Conservation (phyloP, 257 asterid genomes). For the Nicotiana tabacum region DNA sequence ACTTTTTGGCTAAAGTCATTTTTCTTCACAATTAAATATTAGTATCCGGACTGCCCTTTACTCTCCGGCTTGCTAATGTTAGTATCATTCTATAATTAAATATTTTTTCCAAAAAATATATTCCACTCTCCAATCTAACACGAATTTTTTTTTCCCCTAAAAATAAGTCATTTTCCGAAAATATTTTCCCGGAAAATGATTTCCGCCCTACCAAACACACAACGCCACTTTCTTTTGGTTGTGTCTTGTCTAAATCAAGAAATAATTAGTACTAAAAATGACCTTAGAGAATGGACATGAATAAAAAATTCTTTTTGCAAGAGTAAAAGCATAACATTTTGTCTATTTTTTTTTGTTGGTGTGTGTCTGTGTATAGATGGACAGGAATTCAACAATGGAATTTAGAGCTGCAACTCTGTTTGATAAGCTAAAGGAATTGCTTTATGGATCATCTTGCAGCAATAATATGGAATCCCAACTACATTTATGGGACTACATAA, state of each 20-base stretch:
- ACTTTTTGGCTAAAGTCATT: too few relatives aligned
- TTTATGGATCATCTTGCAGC: conserved; percentile 14
- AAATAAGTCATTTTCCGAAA: not conserved
- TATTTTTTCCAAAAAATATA: not conserved
- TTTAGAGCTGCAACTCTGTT: conserved; percentile 19
- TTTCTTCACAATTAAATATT: too few relatives aligned
- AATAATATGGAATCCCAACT: conserved; percentile 25
- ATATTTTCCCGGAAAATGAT: accelerated
- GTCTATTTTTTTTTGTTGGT: too few relatives aligned
- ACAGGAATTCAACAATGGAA: conserved; percentile 16
- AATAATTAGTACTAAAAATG: too few relatives aligned
- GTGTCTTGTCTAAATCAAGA: too few relatives aligned
- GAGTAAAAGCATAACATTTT: too few relatives aligned
- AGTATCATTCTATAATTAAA: not conserved
- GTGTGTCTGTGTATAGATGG: conserved; percentile 16
- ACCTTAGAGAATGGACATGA: too few relatives aligned
- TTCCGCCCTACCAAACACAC: not conserved
- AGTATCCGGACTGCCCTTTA: too few relatives aligned
- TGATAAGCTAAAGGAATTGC: conserved; percentile 23
- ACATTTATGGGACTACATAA: conserved; percentile 32
- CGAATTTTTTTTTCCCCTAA: accelerated
- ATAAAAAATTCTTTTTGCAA: too few relatives aligned
- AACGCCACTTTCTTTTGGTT: too few relatives aligned
- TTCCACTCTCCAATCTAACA: not conserved
- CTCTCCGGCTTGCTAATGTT: not conserved